Evolutionary conservation across 192 early-diverging fungal genomes (phyloP).

Genomic region (Coemansia umbellata): DNA sequence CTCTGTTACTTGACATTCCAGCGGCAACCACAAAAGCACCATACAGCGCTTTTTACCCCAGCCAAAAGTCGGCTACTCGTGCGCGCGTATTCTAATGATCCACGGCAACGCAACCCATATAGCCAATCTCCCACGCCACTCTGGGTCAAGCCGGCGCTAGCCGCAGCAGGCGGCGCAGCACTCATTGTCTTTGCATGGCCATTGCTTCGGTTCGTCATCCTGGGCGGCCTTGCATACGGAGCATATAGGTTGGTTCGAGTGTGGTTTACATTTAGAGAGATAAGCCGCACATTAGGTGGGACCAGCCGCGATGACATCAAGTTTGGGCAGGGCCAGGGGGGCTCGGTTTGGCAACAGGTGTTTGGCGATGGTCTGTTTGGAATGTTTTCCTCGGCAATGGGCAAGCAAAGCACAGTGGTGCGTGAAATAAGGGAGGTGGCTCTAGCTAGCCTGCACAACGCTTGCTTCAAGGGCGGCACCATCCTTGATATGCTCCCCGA

Average conservation of each 20-base stretch:
- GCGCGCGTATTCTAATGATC: too few relatives aligned
- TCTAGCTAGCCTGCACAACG: constrained; percentile 2
- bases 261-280: not conserved
- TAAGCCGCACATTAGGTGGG: not conserved
- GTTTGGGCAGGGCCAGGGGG: not conserved
- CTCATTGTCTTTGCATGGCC: constrained; percentile 36
- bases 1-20: too few relatives aligned
- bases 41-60: too few relatives aligned
- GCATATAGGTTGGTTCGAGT: constrained; percentile 14
- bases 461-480: not conserved
- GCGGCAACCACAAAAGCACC: too few relatives aligned
- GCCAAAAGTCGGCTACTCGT: too few relatives aligned
- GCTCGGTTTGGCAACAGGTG: too few relatives aligned
- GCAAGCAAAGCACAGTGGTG: too few relatives aligned
- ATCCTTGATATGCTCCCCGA: constrained; percentile 4
- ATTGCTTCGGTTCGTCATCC: constrained; percentile 26
- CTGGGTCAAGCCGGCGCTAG: constrained; percentile 23
- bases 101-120: not conserved
- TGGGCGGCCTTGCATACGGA: constrained; percentile 33
- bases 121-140: not conserved
- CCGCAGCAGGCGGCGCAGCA: constrained; percentile 27
- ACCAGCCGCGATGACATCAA: not conserved
- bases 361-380: too few relatives aligned
- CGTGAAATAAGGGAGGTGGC: not conserved
- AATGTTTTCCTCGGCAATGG: too few relatives aligned